Evolutionary conservation across 2,329 filamentous ascomycete species (phyloP).

Genomic region (Shiraia sp.): DNA sequence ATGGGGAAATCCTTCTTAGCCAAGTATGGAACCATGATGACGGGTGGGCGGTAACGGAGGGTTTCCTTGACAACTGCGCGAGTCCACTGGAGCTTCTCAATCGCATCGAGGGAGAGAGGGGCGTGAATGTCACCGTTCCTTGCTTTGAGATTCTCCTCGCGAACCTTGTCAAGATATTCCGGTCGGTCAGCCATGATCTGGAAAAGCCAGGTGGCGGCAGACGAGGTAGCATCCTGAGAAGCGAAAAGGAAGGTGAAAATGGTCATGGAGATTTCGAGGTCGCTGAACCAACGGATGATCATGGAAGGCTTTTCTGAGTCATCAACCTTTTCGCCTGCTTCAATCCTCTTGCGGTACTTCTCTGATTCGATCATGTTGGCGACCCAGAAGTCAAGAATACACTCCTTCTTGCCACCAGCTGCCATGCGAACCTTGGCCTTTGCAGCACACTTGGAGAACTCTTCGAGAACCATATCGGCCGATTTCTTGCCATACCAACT

Average conservation of each 20-base stretch:
- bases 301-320: conserved; percentile 79
- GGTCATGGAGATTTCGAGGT: conserved; percentile 90
- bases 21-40: conserved; percentile 94
- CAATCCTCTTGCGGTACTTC: conserved; percentile 77
- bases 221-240: conserved; percentile 95
- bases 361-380: conserved; percentile 78
- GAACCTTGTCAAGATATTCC: conserved; percentile 86
- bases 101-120: conserved; percentile 76
- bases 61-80: conserved; percentile 76
- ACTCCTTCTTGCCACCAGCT: conserved; percentile 81
- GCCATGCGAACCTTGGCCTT: conserved; percentile 93
- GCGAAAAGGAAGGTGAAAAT: conserved; percentile 97
- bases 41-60: conserved; percentile 85
- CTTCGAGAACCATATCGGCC: conserved; percentile 84
- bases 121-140: conserved; percentile 75
- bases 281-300: conserved; percentile 81
- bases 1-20: conserved; percentile 96
- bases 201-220: conserved; percentile 92
- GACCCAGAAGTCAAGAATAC: conserved; percentile 96
- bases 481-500: conserved; percentile 98
- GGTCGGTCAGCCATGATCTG: conserved; percentile 91
- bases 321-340: conserved; percentile 63
- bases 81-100: conserved; percentile 88
- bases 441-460: conserved; percentile 88
- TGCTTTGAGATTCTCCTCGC: conserved; percentile 82